These are phyloP conservation scores for Aspergillus steynii DNA, from an alignment of 495 filamentous ascomycete genomes.

Conservation along the genomic window DNA sequence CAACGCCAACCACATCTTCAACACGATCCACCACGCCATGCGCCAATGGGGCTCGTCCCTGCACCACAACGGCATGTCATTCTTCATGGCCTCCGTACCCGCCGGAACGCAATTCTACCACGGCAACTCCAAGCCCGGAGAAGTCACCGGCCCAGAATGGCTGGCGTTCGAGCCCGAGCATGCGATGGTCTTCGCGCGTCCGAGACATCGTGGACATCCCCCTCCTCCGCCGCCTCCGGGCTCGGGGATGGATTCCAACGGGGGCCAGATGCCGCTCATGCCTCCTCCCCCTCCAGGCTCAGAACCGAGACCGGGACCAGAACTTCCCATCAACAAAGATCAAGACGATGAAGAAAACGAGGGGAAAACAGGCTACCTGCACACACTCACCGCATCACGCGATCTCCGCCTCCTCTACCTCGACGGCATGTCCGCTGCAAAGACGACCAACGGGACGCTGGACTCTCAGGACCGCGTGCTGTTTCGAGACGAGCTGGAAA, in stretches of 20 bases:
- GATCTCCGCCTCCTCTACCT: constrained; percentile 58
- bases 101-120: constrained; percentile 63
- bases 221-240: not conserved
- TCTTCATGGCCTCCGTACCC: constrained; percentile 60
- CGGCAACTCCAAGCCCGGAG: constrained; percentile 41
- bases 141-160: constrained; percentile 60
- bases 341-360: constrained; percentile 10
- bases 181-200: constrained; percentile 53
- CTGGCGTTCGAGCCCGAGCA: constrained; percentile 72
- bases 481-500: constrained; percentile 20
- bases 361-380: constrained; percentile 45
- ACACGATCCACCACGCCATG: constrained; percentile 64
- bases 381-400: constrained; percentile 51
- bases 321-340: not conserved
- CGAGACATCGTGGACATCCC: constrained; percentile 16
- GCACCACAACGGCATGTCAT: constrained; percentile 69
- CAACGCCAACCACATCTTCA: constrained; percentile 66
- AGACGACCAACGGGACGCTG: constrained; percentile 55
- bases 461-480: constrained; percentile 59
- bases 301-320: not conserved
- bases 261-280: constrained; percentile 2
- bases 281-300: constrained; percentile 4
- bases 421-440: constrained; percentile 60
- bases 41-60: constrained; percentile 69
- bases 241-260: not conserved